These are phyloP conservation scores for Acer negundo DNA, from an alignment of 345 rosid species.

Conservation along the genomic window DNA sequence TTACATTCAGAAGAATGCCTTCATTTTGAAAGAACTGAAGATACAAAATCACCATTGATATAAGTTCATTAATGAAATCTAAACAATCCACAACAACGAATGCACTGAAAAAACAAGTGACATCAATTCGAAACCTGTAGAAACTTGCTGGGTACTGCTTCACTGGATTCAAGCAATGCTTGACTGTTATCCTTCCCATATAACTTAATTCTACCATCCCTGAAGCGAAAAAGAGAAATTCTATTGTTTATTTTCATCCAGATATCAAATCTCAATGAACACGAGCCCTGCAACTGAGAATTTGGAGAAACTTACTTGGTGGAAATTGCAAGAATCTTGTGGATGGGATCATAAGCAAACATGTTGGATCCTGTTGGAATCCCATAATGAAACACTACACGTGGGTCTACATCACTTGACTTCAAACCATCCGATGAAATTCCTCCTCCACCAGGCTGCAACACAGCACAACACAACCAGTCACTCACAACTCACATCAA, in stretches of 20 bases:
- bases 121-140: constrained; percentile 50
- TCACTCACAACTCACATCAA: not conserved
- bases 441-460: constrained; percentile 70
- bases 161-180: constrained; percentile 61
- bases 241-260: not conserved
- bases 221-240: constrained; percentile 23
- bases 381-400: constrained; percentile 75
- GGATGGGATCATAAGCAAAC: constrained; percentile 70
- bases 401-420: constrained; percentile 80
- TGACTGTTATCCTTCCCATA: constrained; percentile 79
- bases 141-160: constrained; percentile 64
- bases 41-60: not conserved
- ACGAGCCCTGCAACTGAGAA: too few species aligned
- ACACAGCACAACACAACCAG: not conserved
- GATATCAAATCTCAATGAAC: not conserved
- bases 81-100: not conserved
- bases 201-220: constrained; percentile 86
- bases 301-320: constrained; percentile 47
- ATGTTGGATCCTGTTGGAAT: constrained; percentile 68
- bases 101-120: constrained; percentile 3
- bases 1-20: constrained; percentile 77
- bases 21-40: constrained; percentile 70
- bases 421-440: constrained; percentile 47
- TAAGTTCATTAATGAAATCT: constrained; percentile 19
- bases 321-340: constrained; percentile 72